Evolutionary conservation across 2,329 filamentous ascomycete genomes (phyloP), one percentile per base, ranked within the genome.

Genomic region (Alternaria postmessia): DNA sequence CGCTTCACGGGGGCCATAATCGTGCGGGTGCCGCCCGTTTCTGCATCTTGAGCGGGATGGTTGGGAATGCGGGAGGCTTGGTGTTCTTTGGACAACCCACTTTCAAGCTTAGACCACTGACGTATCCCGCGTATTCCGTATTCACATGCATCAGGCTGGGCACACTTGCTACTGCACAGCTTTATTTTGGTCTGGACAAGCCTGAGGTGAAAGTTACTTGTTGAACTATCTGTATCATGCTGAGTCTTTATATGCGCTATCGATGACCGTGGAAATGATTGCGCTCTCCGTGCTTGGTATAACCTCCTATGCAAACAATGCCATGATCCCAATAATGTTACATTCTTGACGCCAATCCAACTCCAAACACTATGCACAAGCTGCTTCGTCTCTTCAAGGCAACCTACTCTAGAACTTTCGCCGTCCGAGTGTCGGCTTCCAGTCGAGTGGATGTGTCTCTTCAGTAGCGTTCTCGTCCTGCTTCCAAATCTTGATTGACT

Each of bases 401-500:
- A 24, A 0, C 4, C 26, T 14, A 14, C 32, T 26, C 49, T 67
- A 66, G 71, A 49, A 95, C 78, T 94, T 95, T 76, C 91, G 87
- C 73, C 91, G 85, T 16, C 89, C 89, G 56, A 96, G 78, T 1
- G 88, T 92, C 22, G 94, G 94, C 73, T 91, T 93, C 95, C 95
- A 99, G 44, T 96, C 90, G 43, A 99, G 79, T 3, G 95, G 95
- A 80, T 98, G 93, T 2, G 91, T 91, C 78, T 98, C 93, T 38
- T 91, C 91, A 0, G 94, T 97, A 18, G 95, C 95, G 54, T 90
- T 87, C 47, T 96, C 92, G 77, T 99, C 95, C 68, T 90, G 91
- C 79, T 94, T 96, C 95, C 95, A 99, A 59, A 99, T 88, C 86
- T 99, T 98, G 78, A 97, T 89, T 11, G 66, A 73, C 85, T 99